phyloP scores from a whole-genome alignment of 495 filamentous ascomycete genomes.

The Chaetomidium leptoderma region DNA sequence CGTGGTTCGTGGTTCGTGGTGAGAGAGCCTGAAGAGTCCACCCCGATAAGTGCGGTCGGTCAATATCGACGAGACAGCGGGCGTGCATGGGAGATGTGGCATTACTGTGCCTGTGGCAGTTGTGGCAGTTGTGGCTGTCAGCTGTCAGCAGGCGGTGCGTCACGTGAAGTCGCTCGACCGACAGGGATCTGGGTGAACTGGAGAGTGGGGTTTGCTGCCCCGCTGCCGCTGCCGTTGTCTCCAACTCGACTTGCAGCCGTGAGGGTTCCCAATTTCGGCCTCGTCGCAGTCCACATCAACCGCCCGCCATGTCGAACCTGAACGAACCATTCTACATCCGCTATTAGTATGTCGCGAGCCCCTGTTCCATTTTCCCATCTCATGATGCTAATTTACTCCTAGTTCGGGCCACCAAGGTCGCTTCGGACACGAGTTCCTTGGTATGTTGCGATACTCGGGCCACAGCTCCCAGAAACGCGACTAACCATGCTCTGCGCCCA shows the following conservation, averaged over 20 bases:
- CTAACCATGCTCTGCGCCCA: slow-evolving; percentile 33
- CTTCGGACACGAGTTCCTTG: slow-evolving; percentile 97
- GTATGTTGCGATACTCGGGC: slow-evolving; percentile 44
- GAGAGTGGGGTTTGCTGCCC: slow-evolving; percentile 32
- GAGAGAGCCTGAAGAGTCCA: slow-evolving; percentile 21
- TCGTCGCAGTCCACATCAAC: slow-evolving; percentile 15
- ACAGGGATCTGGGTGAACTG: neutral
- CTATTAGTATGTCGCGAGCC: slow-evolving; percentile 77
- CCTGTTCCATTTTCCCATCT: too few relatives aligned
- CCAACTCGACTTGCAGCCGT: slow-evolving; percentile 10
- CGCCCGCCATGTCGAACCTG: slow-evolving; percentile 31
- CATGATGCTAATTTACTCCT: slow-evolving; percentile 32
- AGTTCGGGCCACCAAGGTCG: slow-evolving; percentile 97
- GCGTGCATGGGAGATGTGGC: slow-evolving; percentile 36
- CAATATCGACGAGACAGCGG: slow-evolving; percentile 25
- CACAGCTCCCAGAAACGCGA: slow-evolving; percentile 1
- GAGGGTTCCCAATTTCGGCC: slow-evolving; percentile 23
- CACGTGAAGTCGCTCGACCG: slow-evolving; percentile 18
- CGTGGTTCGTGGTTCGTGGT: slow-evolving; percentile 18
- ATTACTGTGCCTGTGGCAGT: slow-evolving; percentile 29
- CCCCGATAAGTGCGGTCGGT: slow-evolving; percentile 25
- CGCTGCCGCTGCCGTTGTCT: slow-evolving; percentile 16
- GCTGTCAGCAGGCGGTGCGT: slow-evolving; percentile 18
- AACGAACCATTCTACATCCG: slow-evolving; percentile 88
- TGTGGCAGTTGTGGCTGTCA: slow-evolving; percentile 21